Evolutionary conservation across 805 yeast genomes (phyloP).

Genomic region (Zygoascus tannicola): DNA sequence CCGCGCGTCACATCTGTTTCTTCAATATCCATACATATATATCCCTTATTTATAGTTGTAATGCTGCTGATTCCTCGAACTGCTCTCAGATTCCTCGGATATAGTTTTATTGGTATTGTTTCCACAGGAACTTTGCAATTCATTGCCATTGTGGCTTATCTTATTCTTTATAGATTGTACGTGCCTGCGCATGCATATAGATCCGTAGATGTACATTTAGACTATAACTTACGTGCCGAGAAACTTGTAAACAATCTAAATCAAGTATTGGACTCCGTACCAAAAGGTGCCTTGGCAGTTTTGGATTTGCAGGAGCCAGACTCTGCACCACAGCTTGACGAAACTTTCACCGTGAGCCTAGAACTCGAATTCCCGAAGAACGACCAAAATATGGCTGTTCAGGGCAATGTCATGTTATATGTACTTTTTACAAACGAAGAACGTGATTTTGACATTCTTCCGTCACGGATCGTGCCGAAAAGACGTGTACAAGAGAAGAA

Average conservation of each 20-base stretch:
- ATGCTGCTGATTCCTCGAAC: background rate
- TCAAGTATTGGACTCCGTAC: background rate
- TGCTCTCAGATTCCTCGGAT: conserved; percentile 8
- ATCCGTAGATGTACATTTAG: conserved; percentile 14
- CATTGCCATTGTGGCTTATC: conserved; percentile 17
- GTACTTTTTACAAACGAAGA: conserved; percentile 2
- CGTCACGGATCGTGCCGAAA: conserved; percentile 9
- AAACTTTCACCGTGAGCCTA: conserved; percentile 23
- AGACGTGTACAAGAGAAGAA: conserved; percentile 9
- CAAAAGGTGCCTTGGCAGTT: conserved; percentile 13
- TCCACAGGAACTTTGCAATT: conserved; percentile 12
- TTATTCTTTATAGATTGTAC: conserved; percentile 15
- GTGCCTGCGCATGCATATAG: conserved; percentile 16
- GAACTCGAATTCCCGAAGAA: conserved; percentile 25
- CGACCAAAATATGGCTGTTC: conserved; percentile 19
- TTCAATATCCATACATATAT: background rate
- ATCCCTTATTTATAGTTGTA: background rate
- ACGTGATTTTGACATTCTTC: conserved; percentile 1
- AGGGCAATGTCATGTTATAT: conserved; percentile 27
- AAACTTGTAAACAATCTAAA: background rate
- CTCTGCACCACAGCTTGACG: conserved; percentile 14
- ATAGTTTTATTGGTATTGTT: conserved; percentile 8
- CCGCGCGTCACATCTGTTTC: background rate
- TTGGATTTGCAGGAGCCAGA: conserved; percentile 9
- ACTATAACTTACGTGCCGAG: conserved; percentile 11